Evolutionary conservation across 441 rosid genomes (phyloP), one percentile per base, ranked within the genome.

Genomic region (Brassica hybrid): DNA sequence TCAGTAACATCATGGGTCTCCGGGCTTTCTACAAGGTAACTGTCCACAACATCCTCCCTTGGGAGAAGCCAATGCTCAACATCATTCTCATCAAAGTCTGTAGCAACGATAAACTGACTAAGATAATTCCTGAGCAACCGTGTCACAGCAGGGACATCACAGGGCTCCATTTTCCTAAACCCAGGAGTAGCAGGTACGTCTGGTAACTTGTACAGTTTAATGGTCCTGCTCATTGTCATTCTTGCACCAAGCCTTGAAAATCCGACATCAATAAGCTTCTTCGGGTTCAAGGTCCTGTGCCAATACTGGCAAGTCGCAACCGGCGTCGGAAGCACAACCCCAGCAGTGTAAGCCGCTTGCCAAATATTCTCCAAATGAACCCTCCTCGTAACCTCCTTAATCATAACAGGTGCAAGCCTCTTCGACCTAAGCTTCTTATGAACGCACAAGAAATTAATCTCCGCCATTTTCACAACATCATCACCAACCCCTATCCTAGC

Each of bases 341-440:
- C 97, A 17, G 99, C 94, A 0, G 99, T 94, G 75, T 94, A 93
- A 56, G 98, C 97, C 0, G 99, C 98, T 80, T 94, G 99, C 98
- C 98, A 94, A 8, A 89, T 88, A 72, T 90, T 88, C 88, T 94
- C 94, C 86, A 90, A 73, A 60, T 89, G 98, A 83, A 94, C 98
- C 83, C 96, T 85, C 81, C 99, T 88, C 9, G 97, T 90, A 5
- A 94, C 92, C 83, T 94, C 99, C 89, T 94, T 94, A 38, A 94
- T 94, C 98, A 94, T 84, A 34, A 94, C 99, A 11, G 97, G 98
- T 4, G 99, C 97, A 7, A 94, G 93, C 54, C 99, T 83, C 87
- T 91, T 91, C 0, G 98, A 88, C 76, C 99, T 86, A 50, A 93
- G 96, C 87, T 91, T 91, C 90, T 94, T 93, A 76, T 94, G 97